Base-by-base conservation (phyloP, 2,329 filamentous ascomycete species). In the Clarireedia sp. region DNA sequence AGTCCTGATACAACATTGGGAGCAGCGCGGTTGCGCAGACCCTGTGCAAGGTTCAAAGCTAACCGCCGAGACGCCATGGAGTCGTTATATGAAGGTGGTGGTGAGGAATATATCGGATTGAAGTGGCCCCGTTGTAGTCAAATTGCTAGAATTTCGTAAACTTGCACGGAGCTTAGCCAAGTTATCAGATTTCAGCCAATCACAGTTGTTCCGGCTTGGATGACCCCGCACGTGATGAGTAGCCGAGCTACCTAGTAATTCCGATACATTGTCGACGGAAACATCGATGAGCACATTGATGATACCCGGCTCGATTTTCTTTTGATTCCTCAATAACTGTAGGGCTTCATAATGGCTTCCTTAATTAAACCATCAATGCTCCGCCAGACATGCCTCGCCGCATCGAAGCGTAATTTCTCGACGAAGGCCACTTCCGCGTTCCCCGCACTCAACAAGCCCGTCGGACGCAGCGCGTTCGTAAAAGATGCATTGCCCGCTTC, bases 41-140 rank as follows among this genome's bases (percentile, higher is more conserved):
- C 87, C 78, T 89, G 86, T 75, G 90, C 83, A 71, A 97, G 84
- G 80, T 91, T 95, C 76, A 95, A 83, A 80, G 91, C 91, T 79
- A 97, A 85, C 86, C 90, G 89, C 83, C 91, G 85, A 76, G 92
- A 96, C 79, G 92, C 92, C 92, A 97, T 96, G 53, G 61, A 62
- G 61, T 58, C 57, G 61, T 61, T 61, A 56, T 59, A 50, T 64
- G 59, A 58, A 55, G 55, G 59, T 57, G 57, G 55, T 41, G 52
- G 47, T 55, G 53, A 48, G 53, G 33, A 55, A 23, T 55, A 51
- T 33, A 51, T 51, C 52, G 19, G 40, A 62, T 62, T 65, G 61
- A 58, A 61, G 51, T 57, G 41, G 49, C 19, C 45, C 52, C 52
- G 52, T 43, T 54, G 52, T 38, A 36, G 36, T 54, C 46, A 41